Evolutionary conservation across 2,329 filamentous ascomycete genomes (phyloP).

Genomic region (Aspergillus proliferans): DNA sequence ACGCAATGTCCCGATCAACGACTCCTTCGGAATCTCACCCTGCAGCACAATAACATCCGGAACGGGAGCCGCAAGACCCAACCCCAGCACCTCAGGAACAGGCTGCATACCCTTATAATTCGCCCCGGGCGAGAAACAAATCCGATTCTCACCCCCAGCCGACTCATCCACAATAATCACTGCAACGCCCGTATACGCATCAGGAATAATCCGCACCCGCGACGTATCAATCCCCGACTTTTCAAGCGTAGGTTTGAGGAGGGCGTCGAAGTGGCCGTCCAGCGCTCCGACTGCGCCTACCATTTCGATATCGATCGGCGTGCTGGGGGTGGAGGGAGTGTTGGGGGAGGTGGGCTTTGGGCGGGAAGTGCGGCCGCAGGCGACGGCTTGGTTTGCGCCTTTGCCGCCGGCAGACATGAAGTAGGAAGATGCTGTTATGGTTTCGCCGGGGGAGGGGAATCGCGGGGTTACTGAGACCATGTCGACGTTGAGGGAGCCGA

Average conservation of each 20-base stretch:
- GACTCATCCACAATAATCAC: constrained; percentile 70
- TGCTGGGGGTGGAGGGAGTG: constrained; percentile 12
- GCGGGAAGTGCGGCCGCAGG: constrained; percentile 74
- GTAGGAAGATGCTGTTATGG: constrained; percentile 72
- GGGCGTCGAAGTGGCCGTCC: constrained; percentile 57
- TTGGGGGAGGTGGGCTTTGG: constrained; percentile 27
- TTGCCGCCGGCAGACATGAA: constrained; percentile 82
- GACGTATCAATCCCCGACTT: constrained; percentile 57
- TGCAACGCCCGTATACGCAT: constrained; percentile 61
- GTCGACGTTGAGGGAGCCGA: constrained; percentile 93
- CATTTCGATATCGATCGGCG: constrained; percentile 56
- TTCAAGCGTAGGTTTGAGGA: constrained; percentile 54
- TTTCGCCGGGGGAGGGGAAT: constrained; percentile 79
- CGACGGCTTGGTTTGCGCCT: constrained; percentile 91
- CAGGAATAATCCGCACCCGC: constrained; percentile 43
- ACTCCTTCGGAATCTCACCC: constrained; percentile 66
- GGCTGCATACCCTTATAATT: constrained; percentile 50
- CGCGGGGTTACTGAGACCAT: constrained; percentile 82
- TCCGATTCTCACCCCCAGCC: constrained; percentile 66
- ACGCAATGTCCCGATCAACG: constrained; percentile 56
- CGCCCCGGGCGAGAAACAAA: constrained; percentile 66
- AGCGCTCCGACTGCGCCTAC: constrained; percentile 61
- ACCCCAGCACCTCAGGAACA: constrained; percentile 32
- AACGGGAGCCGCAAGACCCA: constrained; percentile 31
- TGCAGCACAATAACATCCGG: constrained; percentile 68